Evolutionary conservation across 2,329 filamentous ascomycete species (phyloP).

Genomic region (Curvularia sp.): DNA sequence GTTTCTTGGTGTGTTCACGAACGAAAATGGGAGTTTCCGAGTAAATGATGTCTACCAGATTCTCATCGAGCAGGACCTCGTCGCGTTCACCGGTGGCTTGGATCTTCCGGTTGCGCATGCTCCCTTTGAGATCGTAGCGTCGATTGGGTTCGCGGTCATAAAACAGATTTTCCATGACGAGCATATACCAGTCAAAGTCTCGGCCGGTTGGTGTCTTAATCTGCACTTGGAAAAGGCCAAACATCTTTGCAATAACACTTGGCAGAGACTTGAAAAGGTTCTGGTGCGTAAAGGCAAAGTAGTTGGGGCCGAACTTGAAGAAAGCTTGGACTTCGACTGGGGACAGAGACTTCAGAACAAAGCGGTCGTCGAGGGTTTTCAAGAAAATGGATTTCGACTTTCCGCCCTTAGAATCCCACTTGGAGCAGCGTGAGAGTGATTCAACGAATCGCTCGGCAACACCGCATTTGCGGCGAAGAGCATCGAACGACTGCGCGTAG

Average conservation of each 20-base stretch:
- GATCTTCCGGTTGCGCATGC: slow-evolving; percentile 98
- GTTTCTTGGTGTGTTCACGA: slow-evolving; percentile 93
- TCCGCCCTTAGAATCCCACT: slow-evolving; percentile 97
- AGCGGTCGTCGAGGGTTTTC: slow-evolving; percentile 92
- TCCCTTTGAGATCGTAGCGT: slow-evolving; percentile 88
- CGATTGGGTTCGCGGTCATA: slow-evolving; percentile 91
- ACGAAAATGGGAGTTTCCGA: slow-evolving; percentile 89
- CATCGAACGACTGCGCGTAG: slow-evolving; percentile 97
- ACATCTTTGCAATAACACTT: slow-evolving; percentile 98
- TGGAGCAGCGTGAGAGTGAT: slow-evolving; percentile 90
- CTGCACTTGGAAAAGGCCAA: slow-evolving; percentile 95
- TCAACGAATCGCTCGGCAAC: slow-evolving; percentile 94
- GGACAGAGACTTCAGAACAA: slow-evolving; percentile 90
- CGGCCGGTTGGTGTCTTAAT: slow-evolving; percentile 96
- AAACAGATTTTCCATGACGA: slow-evolving; percentile 98
- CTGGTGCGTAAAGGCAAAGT: slow-evolving; percentile 97
- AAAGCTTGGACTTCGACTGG: slow-evolving; percentile 93
- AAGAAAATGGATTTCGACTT: slow-evolving; percentile 98
- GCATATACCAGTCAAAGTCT: slow-evolving; percentile 91
- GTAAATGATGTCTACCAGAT: slow-evolving; percentile 99
- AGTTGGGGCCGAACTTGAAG: slow-evolving; percentile 92
- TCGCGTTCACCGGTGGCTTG: slow-evolving; percentile 94
- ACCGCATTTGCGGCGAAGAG: slow-evolving; percentile 88
- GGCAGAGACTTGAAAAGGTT: slow-evolving; percentile 91
- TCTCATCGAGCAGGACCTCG: slow-evolving; percentile 95